A percentile compares a stretch with the other conserved stretches of the same genome.
Conservation (phyloP, 371 early-diverging fungal genomes). For the Lichtheimia corymbifera region DNA sequence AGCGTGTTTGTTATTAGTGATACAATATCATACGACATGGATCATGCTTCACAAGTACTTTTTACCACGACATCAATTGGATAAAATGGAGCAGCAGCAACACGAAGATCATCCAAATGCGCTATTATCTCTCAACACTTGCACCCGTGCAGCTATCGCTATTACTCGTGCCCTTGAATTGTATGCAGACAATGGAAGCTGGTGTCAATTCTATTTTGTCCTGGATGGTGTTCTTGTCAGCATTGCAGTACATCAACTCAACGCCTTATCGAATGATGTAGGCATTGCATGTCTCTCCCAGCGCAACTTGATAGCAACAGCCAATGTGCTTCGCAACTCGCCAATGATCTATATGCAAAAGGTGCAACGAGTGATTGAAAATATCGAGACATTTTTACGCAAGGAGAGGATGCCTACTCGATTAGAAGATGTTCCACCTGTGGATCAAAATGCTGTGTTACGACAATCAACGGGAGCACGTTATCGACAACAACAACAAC, state of each 20-base stretch:
- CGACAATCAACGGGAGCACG: constrained; percentile 37
- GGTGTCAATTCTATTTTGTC: constrained; percentile 51
- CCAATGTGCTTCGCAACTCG: constrained; percentile 38
- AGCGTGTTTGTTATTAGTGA: constrained; percentile 37
- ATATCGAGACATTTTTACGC: constrained; percentile 37
- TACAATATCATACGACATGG: constrained; percentile 52
- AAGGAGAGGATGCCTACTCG: constrained; percentile 27
- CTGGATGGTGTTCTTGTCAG: constrained; percentile 51
- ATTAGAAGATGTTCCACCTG: constrained; percentile 37
- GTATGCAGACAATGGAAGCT: constrained; percentile 34
- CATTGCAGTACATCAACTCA: constrained; percentile 48
- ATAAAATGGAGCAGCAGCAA: constrained; percentile 25
- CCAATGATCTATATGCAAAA: constrained; percentile 55
- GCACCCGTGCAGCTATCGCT: constrained; percentile 33
- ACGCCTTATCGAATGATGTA: constrained; percentile 42
- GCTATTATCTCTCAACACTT: constrained; percentile 31
- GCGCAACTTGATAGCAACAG: constrained; percentile 44
- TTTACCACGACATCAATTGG: constrained; percentile 25
- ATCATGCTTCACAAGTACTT: constrained; percentile 53
- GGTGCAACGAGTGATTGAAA: constrained; percentile 44
- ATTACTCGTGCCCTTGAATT: constrained; percentile 49
- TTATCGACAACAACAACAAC: constrained; percentile 24
- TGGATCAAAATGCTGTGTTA: constrained; percentile 35
- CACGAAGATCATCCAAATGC: constrained; percentile 29
- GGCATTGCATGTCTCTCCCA: constrained; percentile 42